These are phyloP conservation scores for Salix koriyanagi DNA, from an alignment of 345 rosid species.

Conservation along the genomic window DNA sequence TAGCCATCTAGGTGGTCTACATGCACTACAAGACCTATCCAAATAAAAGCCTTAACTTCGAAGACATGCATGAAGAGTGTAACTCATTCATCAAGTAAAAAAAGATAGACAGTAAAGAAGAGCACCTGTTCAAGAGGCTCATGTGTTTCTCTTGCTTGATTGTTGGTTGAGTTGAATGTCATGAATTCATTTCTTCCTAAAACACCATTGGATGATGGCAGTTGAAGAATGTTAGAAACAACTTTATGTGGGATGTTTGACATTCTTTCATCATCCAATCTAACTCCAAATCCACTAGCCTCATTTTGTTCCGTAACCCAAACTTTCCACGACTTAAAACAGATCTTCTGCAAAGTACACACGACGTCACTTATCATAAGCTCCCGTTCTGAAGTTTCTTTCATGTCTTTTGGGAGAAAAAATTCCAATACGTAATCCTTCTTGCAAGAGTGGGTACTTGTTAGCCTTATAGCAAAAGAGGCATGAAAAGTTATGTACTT, in stretches of 20 bases:
- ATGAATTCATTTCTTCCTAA: no score
- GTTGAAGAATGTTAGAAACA: no score
- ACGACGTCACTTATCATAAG: not conserved
- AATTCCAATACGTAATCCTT: not conserved
- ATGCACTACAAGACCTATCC: no score
- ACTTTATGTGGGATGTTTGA: not conserved
- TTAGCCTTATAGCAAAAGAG: not conserved
- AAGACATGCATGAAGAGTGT: no score
- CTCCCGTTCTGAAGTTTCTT: not conserved
- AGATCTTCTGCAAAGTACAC: not conserved
- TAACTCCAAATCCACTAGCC: not conserved
- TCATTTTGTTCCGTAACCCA: fast-evolving
- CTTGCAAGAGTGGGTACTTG: not conserved
- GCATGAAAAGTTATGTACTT: fast-evolving
- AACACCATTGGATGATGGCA: no score
- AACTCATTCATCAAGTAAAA: no score
- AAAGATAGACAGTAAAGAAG: no score
- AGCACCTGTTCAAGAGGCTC: not conserved
- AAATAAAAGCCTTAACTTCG: no score
- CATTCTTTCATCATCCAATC: not conserved
- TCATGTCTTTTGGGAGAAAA: not conserved
- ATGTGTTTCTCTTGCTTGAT: no score
- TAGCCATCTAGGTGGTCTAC: no score
- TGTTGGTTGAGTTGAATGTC: no score
- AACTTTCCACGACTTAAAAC: not conserved